Evolutionary conservation across 2,329 filamentous ascomycete genomes (phyloP).

Genomic region (Arachnomyces sp.): DNA sequence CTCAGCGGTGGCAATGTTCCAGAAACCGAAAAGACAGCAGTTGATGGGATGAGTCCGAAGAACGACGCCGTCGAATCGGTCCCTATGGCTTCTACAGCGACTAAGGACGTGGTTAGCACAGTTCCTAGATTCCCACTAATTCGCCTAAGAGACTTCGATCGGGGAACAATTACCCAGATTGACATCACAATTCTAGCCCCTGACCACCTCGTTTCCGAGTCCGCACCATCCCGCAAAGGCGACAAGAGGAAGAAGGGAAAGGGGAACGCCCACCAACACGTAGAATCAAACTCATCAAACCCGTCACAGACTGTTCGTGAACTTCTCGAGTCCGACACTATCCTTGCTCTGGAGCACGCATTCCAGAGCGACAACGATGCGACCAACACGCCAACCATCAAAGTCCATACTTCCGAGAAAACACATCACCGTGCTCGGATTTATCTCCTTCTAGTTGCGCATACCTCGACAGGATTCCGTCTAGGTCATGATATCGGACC

Average conservation of each 20-base stretch:
- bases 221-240: background rate
- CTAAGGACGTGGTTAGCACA: constrained; percentile 7
- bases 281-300: constrained; percentile 8
- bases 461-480: constrained; percentile 39
- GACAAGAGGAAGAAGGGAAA: constrained; percentile 2
- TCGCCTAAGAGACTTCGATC: constrained; percentile 21
- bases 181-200: constrained; percentile 34
- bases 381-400: constrained; percentile 15
- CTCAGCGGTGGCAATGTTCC: constrained; percentile 17
- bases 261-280: background rate
- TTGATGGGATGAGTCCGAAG: background rate
- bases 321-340: constrained; percentile 5
- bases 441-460: constrained; percentile 51
- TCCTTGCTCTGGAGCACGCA: constrained; percentile 3
- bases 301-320: constrained; percentile 12
- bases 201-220: constrained; percentile 15
- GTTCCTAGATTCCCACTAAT: constrained; percentile 25
- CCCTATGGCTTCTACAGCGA: background rate
- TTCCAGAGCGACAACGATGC: constrained; percentile 1
- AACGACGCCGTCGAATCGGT: background rate
- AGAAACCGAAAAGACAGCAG: background rate
- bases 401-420: constrained; percentile 31
- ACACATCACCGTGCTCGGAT: constrained; percentile 39
- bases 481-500: constrained; percentile 41
- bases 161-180: constrained; percentile 27